Evolutionary conservation across 805 yeast species (phyloP).

Genomic region (Starmera caribaea): DNA sequence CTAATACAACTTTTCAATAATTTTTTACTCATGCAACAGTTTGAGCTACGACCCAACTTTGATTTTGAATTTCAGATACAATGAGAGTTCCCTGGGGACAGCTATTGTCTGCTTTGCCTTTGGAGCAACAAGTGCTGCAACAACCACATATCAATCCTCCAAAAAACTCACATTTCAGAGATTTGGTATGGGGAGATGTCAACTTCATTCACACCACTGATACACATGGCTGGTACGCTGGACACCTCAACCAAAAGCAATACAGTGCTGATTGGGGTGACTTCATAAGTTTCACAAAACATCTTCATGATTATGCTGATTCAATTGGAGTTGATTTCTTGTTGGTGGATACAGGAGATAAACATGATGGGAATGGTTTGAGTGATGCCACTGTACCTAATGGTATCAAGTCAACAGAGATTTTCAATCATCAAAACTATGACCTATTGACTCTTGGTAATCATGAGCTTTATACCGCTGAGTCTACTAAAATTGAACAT

Average conservation of each 20-base stretch:
- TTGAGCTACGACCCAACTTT: too few species aligned
- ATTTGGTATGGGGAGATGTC: constrained; percentile 57
- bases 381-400: constrained; percentile 71
- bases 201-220: constrained; percentile 94
- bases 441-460: constrained; percentile 84
- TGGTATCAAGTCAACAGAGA: constrained; percentile 51
- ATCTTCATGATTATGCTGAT: constrained; percentile 37
- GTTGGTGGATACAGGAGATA: constrained; percentile 83
- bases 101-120: too few species aligned
- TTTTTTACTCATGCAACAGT: too few species aligned
- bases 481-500: constrained; percentile 56
- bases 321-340: constrained; percentile 49
- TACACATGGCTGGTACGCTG: constrained; percentile 95
- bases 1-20: too few species aligned
- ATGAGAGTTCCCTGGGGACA: too few species aligned
- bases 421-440: constrained; percentile 57
- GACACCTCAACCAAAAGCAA: constrained; percentile 70
- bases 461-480: constrained; percentile 75
- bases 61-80: too few species aligned
- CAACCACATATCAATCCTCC: constrained; percentile 20
- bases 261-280: constrained; percentile 93
- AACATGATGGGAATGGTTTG: constrained; percentile 90
- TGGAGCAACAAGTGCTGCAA: constrained; percentile 13
- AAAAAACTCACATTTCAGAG: constrained; percentile 32
- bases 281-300: constrained; percentile 55